Evolutionary conservation across 352 stramenopile genomes (phyloP).

Genomic region (Sclerospora graminicola): DNA sequence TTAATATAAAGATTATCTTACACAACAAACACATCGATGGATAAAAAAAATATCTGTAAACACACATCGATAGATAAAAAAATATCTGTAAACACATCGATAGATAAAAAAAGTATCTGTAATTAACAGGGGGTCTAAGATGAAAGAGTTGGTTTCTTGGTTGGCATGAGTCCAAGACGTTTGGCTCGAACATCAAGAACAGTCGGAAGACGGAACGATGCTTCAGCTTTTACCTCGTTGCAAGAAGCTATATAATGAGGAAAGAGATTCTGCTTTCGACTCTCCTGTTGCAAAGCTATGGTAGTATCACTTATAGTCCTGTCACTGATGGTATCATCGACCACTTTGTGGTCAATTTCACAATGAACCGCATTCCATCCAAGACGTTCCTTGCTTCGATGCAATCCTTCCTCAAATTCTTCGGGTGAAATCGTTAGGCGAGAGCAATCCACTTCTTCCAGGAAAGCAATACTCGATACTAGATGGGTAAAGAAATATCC

Average conservation of each 20-base stretch:
- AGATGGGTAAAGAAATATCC: conserved; percentile 91
- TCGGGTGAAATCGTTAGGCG: conserved; percentile 59
- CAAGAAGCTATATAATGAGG: too few relatives aligned
- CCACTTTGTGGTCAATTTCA: conserved; percentile 16
- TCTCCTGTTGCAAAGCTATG: conserved; percentile 3
- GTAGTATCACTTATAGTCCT: conserved; percentile 1
- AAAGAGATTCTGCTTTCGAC: conserved; percentile 1
- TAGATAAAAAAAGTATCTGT: too few relatives aligned
- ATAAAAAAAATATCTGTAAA: too few relatives aligned
- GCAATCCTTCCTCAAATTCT: conserved; percentile 60
- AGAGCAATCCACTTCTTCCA: conserved; percentile 65
- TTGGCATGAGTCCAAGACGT: conserved; percentile 13
- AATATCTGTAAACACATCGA: too few relatives aligned
- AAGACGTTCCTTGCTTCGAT: conserved; percentile 21
- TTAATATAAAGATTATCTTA: too few relatives aligned
- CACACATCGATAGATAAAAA: too few relatives aligned
- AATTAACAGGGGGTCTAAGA: too few relatives aligned
- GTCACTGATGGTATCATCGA: conserved; percentile 6
- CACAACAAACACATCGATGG: too few relatives aligned
- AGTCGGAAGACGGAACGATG: conserved; percentile 12
- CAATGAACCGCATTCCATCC: conserved; percentile 2
- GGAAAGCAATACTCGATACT: conserved; percentile 66
- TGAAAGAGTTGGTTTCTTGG: too few relatives aligned
- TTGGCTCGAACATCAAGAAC: conserved; percentile 35
- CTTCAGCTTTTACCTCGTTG: conserved; percentile 4